phyloP scores from a whole-genome alignment of 805 yeast species.

The Ogataea paradorogensis region DNA sequence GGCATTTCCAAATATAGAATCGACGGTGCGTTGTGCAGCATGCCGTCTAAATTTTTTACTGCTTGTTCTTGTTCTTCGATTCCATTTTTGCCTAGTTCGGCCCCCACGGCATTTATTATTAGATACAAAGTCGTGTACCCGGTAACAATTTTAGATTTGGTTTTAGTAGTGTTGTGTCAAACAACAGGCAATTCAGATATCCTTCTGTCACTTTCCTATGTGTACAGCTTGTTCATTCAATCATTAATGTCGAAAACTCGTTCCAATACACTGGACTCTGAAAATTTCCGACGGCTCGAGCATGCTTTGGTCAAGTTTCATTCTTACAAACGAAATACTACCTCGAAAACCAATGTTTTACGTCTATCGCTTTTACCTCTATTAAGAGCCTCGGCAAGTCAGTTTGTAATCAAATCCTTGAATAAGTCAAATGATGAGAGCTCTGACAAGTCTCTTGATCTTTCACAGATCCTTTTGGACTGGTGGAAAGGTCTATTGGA shows the following conservation, averaged over 20 bases:
- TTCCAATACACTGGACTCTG: constrained; percentile 2
- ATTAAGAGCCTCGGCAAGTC: constrained; percentile 31
- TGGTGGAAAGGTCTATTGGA: constrained; percentile 55
- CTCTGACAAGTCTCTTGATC: constrained; percentile 6
- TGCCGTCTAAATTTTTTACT: background rate
- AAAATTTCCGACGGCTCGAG: constrained; percentile 31
- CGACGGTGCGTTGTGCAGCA: background rate
- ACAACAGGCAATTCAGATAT: background rate
- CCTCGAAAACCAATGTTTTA: constrained; percentile 44
- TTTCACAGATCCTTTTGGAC: constrained; percentile 30
- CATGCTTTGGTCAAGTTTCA: constrained; percentile 43
- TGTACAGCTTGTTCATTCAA: constrained; percentile 1
- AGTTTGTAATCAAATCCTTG: background rate
- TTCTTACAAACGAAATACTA: constrained; percentile 34
- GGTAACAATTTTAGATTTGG: background rate
- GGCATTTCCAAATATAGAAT: background rate
- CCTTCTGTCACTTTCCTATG: background rate
- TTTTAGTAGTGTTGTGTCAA: constrained; percentile 4
- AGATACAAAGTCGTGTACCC: constrained; percentile 7
- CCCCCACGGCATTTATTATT: constrained; percentile 2
- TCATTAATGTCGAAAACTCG: constrained; percentile 2
- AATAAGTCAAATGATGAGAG: background rate
- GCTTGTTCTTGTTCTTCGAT: background rate
- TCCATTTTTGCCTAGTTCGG: constrained; percentile 1
- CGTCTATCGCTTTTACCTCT: constrained; percentile 47